Evolutionary conservation across 768 basidiomycete species (phyloP).

Genomic region (Boletus fagicola): DNA sequence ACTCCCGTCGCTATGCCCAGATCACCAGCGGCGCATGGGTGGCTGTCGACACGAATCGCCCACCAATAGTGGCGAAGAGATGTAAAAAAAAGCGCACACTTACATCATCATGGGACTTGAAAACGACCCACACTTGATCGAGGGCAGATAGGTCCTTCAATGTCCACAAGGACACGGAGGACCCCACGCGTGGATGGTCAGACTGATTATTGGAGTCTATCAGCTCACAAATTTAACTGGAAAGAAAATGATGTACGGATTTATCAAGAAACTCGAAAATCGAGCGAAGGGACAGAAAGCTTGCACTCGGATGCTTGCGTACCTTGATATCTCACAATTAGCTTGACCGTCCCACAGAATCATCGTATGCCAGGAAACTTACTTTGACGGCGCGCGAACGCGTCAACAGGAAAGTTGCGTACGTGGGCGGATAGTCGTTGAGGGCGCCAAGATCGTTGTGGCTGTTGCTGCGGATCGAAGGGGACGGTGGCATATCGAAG

Average conservation of each 20-base stretch:
- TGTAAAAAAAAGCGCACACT: constrained; percentile 24
- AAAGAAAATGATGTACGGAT: constrained; percentile 15
- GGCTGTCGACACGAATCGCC: not conserved
- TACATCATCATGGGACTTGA: constrained; percentile 61
- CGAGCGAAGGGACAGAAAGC: constrained; percentile 27
- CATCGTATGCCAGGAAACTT: constrained; percentile 19
- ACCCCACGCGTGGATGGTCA: constrained; percentile 2
- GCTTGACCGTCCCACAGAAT: not conserved
- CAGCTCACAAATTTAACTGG: constrained; percentile 2
- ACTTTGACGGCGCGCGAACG: constrained; percentile 57
- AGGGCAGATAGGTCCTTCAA: constrained; percentile 35
- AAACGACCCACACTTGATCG: constrained; percentile 54
- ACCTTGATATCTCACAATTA: constrained; percentile 19
- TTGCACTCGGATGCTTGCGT: constrained; percentile 21
- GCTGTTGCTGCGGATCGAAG: constrained; percentile 8
- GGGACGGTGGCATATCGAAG: constrained; percentile 31
- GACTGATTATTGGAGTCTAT: constrained; percentile 11
- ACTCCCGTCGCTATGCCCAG: not conserved
- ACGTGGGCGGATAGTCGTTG: constrained; percentile 6
- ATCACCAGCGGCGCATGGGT: constrained; percentile 4
- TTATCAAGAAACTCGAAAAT: constrained; percentile 24
- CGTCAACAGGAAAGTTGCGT: constrained; percentile 46
- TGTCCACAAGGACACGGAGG: constrained; percentile 50
- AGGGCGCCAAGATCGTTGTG: constrained; percentile 8
- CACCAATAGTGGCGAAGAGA: not conserved